Evolutionary conservation across 148 eudicot genomes (phyloP).

Genomic region (Vaccinium vitisidaea): DNA sequence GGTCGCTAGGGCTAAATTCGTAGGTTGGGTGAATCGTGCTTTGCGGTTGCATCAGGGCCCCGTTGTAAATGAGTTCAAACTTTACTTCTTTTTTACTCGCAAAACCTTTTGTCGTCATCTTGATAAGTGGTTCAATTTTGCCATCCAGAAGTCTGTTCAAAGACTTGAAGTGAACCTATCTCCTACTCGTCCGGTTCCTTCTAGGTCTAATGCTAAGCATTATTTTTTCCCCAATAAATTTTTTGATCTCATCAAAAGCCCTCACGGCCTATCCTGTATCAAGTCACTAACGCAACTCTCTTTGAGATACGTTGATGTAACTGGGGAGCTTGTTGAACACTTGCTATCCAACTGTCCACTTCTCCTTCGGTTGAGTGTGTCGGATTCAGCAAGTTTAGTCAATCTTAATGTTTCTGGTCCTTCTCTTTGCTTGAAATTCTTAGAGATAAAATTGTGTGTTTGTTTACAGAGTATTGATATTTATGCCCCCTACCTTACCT

Average conservation of each 20-base stretch:
- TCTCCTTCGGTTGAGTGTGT: neutral
- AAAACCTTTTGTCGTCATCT: neutral
- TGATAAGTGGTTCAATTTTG: neutral
- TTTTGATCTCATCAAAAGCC: neutral
- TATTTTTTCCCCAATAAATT: neutral
- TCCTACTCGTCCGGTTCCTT: no score
- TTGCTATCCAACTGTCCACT: conserved; percentile 2
- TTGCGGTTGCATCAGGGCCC: neutral
- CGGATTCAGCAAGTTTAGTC: no score
- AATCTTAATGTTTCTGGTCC: no score
- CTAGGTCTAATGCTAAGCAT: neutral
- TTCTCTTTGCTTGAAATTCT: no score
- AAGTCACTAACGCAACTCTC: neutral
- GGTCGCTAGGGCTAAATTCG: neutral
- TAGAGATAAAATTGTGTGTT: no score
- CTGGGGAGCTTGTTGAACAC: conserved; percentile 3
- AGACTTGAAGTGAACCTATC: neutral
- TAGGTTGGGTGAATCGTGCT: neutral
- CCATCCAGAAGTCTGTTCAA: neutral
- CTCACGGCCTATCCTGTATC: neutral
- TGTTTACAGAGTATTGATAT: no score
- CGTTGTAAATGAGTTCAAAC: neutral
- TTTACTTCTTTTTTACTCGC: neutral
- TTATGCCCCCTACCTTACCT: no score
- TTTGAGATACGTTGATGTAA: neutral